Conservation (phyloP, 2,329 filamentous ascomycete species). For the Exophiala sp. region DNA sequence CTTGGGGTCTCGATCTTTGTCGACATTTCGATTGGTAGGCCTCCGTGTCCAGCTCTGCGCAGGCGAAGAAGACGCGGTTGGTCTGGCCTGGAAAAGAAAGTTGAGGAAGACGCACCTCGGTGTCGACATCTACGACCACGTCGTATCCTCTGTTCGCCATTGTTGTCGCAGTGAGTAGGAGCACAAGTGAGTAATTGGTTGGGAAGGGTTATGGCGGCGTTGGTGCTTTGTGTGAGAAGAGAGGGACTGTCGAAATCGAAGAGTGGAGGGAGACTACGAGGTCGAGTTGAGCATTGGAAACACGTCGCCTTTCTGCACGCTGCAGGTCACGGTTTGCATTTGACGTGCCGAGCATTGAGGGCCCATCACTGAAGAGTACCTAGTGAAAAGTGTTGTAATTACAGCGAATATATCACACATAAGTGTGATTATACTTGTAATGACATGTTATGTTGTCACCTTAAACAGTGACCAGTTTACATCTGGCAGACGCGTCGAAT, state of each 20-base stretch:
- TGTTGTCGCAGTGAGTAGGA: slow-evolving; percentile 23
- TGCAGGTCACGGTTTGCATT: background rate
- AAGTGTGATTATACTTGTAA: background rate
- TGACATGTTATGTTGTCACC: background rate
- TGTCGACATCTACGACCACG: slow-evolving; percentile 94
- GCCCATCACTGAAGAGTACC: background rate
- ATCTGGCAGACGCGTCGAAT: no score
- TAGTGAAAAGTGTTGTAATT: slow-evolving; percentile 1
- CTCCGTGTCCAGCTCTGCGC: no score
- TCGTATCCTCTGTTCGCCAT: slow-evolving; percentile 90
- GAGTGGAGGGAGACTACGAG: background rate
- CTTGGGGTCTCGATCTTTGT: no score
- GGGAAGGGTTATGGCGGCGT: slow-evolving; percentile 1
- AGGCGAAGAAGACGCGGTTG: no score
- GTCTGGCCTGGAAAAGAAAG: background rate
- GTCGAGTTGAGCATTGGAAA: slow-evolving; percentile 1
- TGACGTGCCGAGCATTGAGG: background rate
- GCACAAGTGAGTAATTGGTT: background rate
- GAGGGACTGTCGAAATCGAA: no score
- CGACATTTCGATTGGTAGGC: no score
- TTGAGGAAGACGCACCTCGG: slow-evolving; percentile 59
- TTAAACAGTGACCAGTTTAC: no score
- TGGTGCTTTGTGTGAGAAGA: background rate
- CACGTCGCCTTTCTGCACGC: slow-evolving; percentile 12
- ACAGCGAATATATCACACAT: background rate